Evolutionary conservation across 495 filamentous ascomycete species (phyloP), one percentile per base, ranked within the genome.

Genomic region (Neurospora sp.): DNA sequence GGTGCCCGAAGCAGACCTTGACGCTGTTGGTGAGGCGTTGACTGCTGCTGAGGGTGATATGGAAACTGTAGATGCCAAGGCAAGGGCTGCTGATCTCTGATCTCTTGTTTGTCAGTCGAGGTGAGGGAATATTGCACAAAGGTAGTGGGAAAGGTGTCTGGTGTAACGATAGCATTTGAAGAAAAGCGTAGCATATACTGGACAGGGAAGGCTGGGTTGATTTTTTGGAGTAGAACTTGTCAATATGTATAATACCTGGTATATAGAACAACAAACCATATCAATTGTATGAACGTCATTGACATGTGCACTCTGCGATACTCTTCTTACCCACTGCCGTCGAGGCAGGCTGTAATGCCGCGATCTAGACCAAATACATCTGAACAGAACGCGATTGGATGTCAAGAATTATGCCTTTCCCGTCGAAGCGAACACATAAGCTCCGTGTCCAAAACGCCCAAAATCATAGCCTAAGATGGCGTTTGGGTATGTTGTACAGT

Each of bases 11-110:
- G 73, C 39, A 39, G 66, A 74, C 28, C 70, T 45, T 37, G 62
- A 54, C 54, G 42, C 71, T 38, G 71, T 77, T 28, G 74, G 69
- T 42, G 73, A 72, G 21, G 82, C 79, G 45, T 76, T 79, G 74
- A 81, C 77, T 39, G 72, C 59, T 39, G 72, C 76, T 59, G 77
- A 76, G 74, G 45, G 73, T 71, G 83, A 84, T 73, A 74, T 81
- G 19, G 83, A 81, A 72, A 73, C 73, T 39, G 69, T 85, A 43
- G 83, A 85, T 74, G 79, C 83, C 5, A 79, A 80, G 79, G 79
- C 79, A 19, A 76, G 83, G 75, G 79, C 71, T 39, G 76, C 76
- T 5, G 83, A 83, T 43, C 39, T 85, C 24, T 62, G 54, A 62
- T 31, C 43, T 43, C 40, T 43, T 5, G n/a, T 45, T 17, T n/a